Conservation (phyloP, 2,329 filamentous ascomycete species). For the Aspergillus fructus region DNA sequence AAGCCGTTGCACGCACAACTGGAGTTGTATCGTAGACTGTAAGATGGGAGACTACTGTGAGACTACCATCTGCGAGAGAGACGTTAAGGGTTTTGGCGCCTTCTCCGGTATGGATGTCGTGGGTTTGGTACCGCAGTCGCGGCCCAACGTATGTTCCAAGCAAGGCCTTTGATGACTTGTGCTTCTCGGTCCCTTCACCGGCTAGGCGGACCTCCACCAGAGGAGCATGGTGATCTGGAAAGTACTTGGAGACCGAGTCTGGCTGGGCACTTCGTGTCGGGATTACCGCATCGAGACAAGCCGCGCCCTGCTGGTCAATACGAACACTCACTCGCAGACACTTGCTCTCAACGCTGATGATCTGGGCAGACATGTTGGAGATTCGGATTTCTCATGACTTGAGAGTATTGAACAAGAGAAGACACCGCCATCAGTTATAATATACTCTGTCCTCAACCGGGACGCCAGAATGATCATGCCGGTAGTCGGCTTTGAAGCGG, state of each 20-base stretch:
- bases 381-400: too few relatives aligned
- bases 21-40: conserved; percentile 18
- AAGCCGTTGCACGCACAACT: conserved; percentile 21
- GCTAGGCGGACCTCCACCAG: conserved; percentile 24
- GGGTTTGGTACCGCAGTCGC: conserved; percentile 24
- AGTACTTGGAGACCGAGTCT: conserved; percentile 3
- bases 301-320: conserved; percentile 7
- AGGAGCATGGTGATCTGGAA: conserved; percentile 9
- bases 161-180: conserved; percentile 29
- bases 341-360: conserved; percentile 4
- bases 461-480: too few relatives aligned
- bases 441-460: too few relatives aligned
- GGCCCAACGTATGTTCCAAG: conserved; percentile 22
- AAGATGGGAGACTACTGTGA: conserved; percentile 22
- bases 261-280: not conserved
- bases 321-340: conserved; percentile 1
- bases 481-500: not conserved
- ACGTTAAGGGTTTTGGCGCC: conserved; percentile 17
- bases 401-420: too few relatives aligned
- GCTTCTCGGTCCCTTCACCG: conserved; percentile 24
- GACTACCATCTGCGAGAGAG: conserved; percentile 16
- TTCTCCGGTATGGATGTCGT: conserved; percentile 3
- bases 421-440: too few relatives aligned
- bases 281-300: conserved; percentile 6
- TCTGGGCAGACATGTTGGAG: not conserved